Evolutionary conservation across 2,329 filamentous ascomycete genomes (phyloP).

Genomic region (Aspergillus glaucus): DNA sequence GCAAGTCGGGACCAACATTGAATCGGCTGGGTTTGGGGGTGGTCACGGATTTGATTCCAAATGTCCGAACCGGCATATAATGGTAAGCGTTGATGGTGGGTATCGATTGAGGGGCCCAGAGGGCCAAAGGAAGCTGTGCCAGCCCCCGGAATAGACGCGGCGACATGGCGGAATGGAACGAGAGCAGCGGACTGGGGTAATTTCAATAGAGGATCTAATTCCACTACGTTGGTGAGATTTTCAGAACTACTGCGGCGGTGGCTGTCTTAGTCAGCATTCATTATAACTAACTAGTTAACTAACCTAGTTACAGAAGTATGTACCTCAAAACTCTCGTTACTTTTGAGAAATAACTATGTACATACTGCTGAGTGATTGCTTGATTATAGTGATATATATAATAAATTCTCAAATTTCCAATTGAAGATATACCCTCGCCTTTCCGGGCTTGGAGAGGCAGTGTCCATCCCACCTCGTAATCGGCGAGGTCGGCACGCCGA

Average conservation of each 20-base stretch:
- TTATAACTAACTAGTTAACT: background rate
- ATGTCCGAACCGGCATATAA: slow-evolving; percentile 24
- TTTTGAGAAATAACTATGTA: no score
- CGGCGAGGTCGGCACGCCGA: background rate
- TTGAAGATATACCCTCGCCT: no score
- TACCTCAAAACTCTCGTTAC: no score
- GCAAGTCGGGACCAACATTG: slow-evolving; percentile 46
- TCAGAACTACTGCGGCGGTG: slow-evolving; percentile 3
- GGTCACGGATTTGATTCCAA: slow-evolving; percentile 55
- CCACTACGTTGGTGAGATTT: slow-evolving; percentile 7
- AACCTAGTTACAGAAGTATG: background rate
- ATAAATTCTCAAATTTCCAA: no score
- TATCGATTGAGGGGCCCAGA: slow-evolving; percentile 19
- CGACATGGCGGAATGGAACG: slow-evolving; percentile 22
- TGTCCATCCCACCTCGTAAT: no score
- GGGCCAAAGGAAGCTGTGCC: slow-evolving; percentile 21
- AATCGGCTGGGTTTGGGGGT: slow-evolving; percentile 48
- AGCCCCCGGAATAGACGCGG: slow-evolving; percentile 29
- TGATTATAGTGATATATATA: no score
- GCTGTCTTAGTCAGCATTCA: background rate
- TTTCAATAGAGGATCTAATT: background rate
- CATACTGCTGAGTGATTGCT: no score
- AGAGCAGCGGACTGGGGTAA: background rate
- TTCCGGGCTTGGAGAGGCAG: no score
- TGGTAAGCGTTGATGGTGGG: slow-evolving; percentile 10